phyloP scores from a whole-genome alignment of 441 rosid species.

The Arabidopsis hybrid region DNA sequence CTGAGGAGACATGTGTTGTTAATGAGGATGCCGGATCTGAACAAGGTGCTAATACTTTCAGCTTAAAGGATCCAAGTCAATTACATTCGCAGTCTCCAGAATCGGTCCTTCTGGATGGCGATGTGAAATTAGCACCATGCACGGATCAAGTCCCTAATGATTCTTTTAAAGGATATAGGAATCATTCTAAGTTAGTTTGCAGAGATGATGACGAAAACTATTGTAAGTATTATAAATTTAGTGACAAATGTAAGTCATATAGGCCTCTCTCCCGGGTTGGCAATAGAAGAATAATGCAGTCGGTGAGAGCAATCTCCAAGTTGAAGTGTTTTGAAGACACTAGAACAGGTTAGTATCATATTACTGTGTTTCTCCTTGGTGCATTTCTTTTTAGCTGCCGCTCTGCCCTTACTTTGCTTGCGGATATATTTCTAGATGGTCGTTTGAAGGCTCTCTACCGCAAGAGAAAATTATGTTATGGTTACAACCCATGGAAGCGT shows the following conservation, averaged over 20 bases:
- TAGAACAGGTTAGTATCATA: conserved; percentile 57
- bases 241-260: conserved; percentile 54
- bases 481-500: conserved; percentile 49
- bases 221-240: conserved; percentile 53
- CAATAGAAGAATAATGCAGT: conserved; percentile 56
- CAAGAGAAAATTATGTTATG: conserved; percentile 58
- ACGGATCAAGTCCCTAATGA: conserved; percentile 46
- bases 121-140: conserved; percentile 47
- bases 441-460: conserved; percentile 48
- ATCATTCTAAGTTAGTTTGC: conserved; percentile 54
- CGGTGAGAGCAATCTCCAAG: conserved; percentile 49
- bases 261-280: conserved; percentile 48
- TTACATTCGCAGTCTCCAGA: conserved; percentile 46
- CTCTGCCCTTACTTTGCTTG: conserved; percentile 23
- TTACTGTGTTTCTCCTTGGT: not conserved
- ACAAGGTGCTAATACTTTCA: conserved; percentile 13
- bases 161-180: conserved; percentile 63
- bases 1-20: conserved; percentile 46
- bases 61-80: conserved; percentile 53
- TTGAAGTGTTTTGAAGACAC: conserved; percentile 51
- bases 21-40: conserved; percentile 44
- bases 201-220: conserved; percentile 73
- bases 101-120: conserved; percentile 46
- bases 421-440: conserved; percentile 49
- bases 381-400: not conserved